Base-by-base conservation (phyloP, 179 eudicot species). In the Dionaea muscipula region DNA sequence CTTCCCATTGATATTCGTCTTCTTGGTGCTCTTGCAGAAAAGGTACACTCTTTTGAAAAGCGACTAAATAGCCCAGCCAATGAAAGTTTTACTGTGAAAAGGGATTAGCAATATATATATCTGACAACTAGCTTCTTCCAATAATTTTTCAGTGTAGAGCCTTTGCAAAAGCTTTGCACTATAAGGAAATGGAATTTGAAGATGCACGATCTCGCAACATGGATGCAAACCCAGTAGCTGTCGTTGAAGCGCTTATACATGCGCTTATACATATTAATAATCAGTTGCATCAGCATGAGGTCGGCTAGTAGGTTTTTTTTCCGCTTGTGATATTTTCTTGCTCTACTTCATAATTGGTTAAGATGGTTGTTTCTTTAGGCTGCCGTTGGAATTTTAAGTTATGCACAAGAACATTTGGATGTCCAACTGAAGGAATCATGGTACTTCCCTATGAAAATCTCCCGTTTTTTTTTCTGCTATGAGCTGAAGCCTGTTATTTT, bases 281-380 rank as follows among this genome's bases (percentile, higher is more conserved):
- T 68, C 99, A 93, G 69, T 77, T 88, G 67, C 99, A 93, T 68
- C 99, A 93, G 74, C 87, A 93, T 50, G 99, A 93, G 99, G 99
- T 93, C 51, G 60, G 20, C 24, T 64, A 16, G 11, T 11, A 26
- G 10, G 16, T 21, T 26, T 47, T 1, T 47, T 37, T 51, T 3
- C 31, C 31, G 2, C 19, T 26, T 37, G 20, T 35, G 61, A 16
- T n/a, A 7, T 57, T 26, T 62, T 18, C 26, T 39, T 23, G n/a
- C 41, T 28, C 11, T 23, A 14, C 4, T 59, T 49, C 26, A 1
- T 48, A 8, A 21, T 57, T 73, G 22, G 36, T 72, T 22, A 68
- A 57, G 22, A 49, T 39, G 62, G 51, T 47, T 54, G 47, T 47
- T 50, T 56, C 47, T 69, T 52, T 52, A 93, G 99, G 99, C 99